Evolutionary conservation across 352 stramenopile genomes (phyloP).

Genomic region (Globisporangium nodosum): DNA sequence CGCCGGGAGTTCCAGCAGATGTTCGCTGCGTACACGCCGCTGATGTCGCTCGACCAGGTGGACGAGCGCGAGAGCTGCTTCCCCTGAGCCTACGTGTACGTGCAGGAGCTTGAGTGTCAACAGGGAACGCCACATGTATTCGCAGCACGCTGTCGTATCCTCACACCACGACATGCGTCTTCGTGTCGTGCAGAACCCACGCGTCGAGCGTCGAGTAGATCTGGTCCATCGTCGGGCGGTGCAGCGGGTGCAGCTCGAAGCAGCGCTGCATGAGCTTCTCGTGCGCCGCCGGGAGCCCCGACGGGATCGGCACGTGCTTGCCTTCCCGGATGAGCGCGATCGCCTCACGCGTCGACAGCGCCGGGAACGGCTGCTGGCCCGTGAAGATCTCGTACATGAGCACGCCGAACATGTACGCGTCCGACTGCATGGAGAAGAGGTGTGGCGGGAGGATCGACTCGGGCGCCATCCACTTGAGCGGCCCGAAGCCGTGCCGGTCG

Average conservation of each 20-base stretch:
- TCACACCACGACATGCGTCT: slow-evolving; percentile 10
- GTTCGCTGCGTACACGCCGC: slow-evolving; percentile 24
- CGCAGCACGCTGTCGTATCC: neutral
- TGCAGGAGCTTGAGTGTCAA: neutral
- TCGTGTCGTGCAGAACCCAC: slow-evolving; percentile 54
- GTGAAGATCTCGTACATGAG: slow-evolving; percentile 76
- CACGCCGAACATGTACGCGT: slow-evolving; percentile 76
- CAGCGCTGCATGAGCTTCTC: slow-evolving; percentile 51
- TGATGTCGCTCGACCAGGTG: slow-evolving; percentile 22
- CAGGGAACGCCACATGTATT: neutral
- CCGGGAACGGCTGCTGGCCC: slow-evolving; percentile 45
- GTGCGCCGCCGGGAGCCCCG: slow-evolving; percentile 31
- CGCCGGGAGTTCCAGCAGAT: slow-evolving; percentile 25
- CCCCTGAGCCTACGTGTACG: neutral
- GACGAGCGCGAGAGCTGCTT: slow-evolving; percentile 11
- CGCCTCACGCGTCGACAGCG: slow-evolving; percentile 45
- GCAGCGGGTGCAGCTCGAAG: slow-evolving; percentile 51
- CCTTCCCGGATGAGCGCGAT: slow-evolving; percentile 59
- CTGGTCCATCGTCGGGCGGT: slow-evolving; percentile 57
- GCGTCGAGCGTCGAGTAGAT: slow-evolving; percentile 57
- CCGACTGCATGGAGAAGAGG: slow-evolving; percentile 62
- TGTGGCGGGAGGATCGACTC: slow-evolving; percentile 62
- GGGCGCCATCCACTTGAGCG: slow-evolving; percentile 72
- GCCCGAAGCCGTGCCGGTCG: slow-evolving; percentile 46
- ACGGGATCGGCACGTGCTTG: slow-evolving; percentile 51